phyloP scores from a whole-genome alignment of 176 grass and related monocot genomes.

The barley (Hordeum vulgare) region MorexV3_pseudomolecules_assembly NC_058519.1:158336229-158336728 shows the following conservation, averaged over 20 bases:
- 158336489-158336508: constrained; percentile 57
- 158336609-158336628: constrained; percentile 64
- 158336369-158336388: constrained; percentile 25
- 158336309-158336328: constrained; percentile 5
- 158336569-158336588: constrained; percentile 35
- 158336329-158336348: constrained; percentile 18
- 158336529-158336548: constrained; percentile 23
- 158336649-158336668: constrained; percentile 62
- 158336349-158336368: neutral
- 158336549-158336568: neutral
- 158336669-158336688: constrained; percentile 41
- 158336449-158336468: constrained; percentile 13
- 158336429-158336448: constrained; percentile 39
- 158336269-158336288: constrained; percentile 23
- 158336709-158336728: constrained; percentile 34
- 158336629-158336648: constrained; percentile 80
- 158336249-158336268: constrained; percentile 17
- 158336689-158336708: constrained; percentile 41
- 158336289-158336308: constrained; percentile 38
- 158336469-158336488: constrained; percentile 26
- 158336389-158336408: neutral
- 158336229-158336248: neutral
- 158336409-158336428: constrained; percentile 6
- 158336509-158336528: constrained; percentile 51
- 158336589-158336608: constrained; percentile 72